Percentiles rank a stretch among this genome's conserved stretches.
phyloP scores from a whole-genome alignment of 1,139 yeast species.

The Zygosaccharomyces sapae region DNA sequence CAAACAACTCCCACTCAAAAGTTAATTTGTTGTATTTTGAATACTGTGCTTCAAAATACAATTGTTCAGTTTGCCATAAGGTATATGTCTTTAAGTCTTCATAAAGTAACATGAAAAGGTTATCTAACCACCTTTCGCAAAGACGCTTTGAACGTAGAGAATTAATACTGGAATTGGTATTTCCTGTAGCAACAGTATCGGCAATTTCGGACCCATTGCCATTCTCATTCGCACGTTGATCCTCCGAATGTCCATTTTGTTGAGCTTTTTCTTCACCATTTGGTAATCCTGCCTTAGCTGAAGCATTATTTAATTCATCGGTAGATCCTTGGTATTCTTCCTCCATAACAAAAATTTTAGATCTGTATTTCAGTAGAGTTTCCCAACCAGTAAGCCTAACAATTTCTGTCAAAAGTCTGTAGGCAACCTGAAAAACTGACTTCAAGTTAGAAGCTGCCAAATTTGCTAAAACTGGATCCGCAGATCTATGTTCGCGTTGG shows the following conservation, averaged over 20 bases:
- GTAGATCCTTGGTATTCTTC: conserved; percentile 58
- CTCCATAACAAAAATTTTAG: conserved; percentile 94
- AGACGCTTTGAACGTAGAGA: conserved; percentile 54
- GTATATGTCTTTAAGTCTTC: conserved; percentile 90
- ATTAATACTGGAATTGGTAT: conserved; percentile 31
- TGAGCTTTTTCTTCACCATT: background rate
- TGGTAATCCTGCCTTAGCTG: conserved; percentile 39
- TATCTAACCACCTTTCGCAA: conserved; percentile 96
- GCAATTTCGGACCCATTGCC: conserved; percentile 39
- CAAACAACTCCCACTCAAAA: conserved; percentile 91
- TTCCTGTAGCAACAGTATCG: background rate
- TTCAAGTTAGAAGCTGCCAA: conserved; percentile 82
- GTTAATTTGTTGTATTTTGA: conserved; percentile 74
- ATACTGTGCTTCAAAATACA: conserved; percentile 80
- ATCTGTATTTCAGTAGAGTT: conserved; percentile 70
- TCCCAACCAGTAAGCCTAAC: conserved; percentile 90
- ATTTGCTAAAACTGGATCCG: conserved; percentile 69
- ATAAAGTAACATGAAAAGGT: conserved; percentile 82
- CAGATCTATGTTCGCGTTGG: conserved; percentile 50
- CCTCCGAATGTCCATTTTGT: conserved; percentile 3
- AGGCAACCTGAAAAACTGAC: conserved; percentile 82
- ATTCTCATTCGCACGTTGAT: conserved; percentile 10
- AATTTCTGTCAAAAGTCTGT: conserved; percentile 72
- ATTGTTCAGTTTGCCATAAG: conserved; percentile 90
- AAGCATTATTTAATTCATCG: conserved; percentile 42